Evolutionary conservation across 371 early-diverging fungal species (phyloP).

Genomic region (Mortierella sp.): DNA sequence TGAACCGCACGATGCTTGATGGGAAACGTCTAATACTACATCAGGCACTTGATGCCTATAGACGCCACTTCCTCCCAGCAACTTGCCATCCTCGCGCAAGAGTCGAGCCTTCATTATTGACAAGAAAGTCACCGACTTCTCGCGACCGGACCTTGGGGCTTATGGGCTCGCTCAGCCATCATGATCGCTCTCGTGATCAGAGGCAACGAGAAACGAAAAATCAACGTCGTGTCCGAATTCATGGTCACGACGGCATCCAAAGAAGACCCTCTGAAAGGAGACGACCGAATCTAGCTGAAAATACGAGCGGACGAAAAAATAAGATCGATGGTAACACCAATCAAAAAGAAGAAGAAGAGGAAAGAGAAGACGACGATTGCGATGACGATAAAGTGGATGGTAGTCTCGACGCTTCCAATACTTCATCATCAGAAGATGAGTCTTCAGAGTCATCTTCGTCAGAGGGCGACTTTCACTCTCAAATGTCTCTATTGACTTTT

Average conservation of each 20-base stretch:
- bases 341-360: not conserved
- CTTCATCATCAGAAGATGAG: conserved; percentile 21
- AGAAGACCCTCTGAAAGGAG: not conserved
- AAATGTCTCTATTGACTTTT: conserved; percentile 50
- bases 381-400: conserved; percentile 8
- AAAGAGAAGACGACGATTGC: conserved; percentile 11
- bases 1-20: conserved; percentile 19
- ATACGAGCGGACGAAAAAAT: not conserved
- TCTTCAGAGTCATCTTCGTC: conserved; percentile 25
- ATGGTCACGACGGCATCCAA: not conserved
- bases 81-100: conserved; percentile 46
- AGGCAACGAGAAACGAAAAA: too few relatives aligned
- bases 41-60: conserved; percentile 51
- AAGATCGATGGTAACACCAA: not conserved
- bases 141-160: not conserved
- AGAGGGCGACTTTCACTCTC: conserved; percentile 37
- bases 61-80: conserved; percentile 36
- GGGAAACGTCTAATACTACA: conserved; percentile 42
- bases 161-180: not conserved
- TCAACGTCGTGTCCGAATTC: not conserved
- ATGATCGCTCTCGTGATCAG: not conserved
- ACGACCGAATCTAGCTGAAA: not conserved
- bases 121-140: conserved; percentile 8
- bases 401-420: not conserved
- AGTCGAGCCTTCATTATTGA: conserved; percentile 22